Evolutionary conservation across 768 basidiomycete genomes (phyloP).

Genomic region (Asterophora parasitica): DNA sequence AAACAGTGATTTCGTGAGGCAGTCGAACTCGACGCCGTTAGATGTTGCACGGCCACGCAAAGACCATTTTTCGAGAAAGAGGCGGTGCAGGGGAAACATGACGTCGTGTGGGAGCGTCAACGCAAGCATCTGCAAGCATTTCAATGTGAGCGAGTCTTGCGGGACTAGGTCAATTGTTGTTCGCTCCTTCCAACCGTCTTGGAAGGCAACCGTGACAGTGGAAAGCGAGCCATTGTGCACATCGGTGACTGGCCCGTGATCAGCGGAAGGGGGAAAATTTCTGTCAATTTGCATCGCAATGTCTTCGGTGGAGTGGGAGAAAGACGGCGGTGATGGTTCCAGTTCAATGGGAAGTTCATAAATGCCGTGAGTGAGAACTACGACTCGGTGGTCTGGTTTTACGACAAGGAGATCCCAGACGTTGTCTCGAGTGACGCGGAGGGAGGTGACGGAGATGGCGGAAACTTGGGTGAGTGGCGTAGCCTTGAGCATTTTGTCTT

Average conservation of each 20-base stretch:
- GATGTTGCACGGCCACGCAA: slow-evolving; percentile 34
- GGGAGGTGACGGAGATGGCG: slow-evolving; percentile 50
- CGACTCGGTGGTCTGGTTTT: slow-evolving; percentile 48
- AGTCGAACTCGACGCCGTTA: slow-evolving; percentile 51
- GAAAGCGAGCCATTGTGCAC: slow-evolving; percentile 48
- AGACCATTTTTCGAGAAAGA: slow-evolving; percentile 59
- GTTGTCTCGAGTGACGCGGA: slow-evolving; percentile 57
- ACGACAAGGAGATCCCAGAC: slow-evolving; percentile 70
- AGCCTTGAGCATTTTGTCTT: slow-evolving; percentile 39
- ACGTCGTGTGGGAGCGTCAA: slow-evolving; percentile 51
- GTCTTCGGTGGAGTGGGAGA: slow-evolving; percentile 7
- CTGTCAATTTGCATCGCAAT: slow-evolving; percentile 20
- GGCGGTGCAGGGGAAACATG: slow-evolving; percentile 50
- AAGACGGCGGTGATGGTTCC: slow-evolving; percentile 14
- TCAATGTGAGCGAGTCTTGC: slow-evolving; percentile 48
- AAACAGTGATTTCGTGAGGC: slow-evolving; percentile 49
- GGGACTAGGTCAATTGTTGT: slow-evolving; percentile 53
- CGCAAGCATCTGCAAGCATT: slow-evolving; percentile 60
- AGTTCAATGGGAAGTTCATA: slow-evolving; percentile 37
- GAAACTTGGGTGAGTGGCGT: slow-evolving; percentile 28
- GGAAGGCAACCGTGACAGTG: slow-evolving; percentile 47
- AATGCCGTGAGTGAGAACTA: slow-evolving; percentile 58
- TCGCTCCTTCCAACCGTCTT: slow-evolving; percentile 43
- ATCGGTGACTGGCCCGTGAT: slow-evolving; percentile 33
- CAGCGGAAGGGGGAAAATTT: slow-evolving; percentile 14